Conservation (phyloP, 1,139 yeast genomes). For the Geotrichum histeridarum region DNA sequence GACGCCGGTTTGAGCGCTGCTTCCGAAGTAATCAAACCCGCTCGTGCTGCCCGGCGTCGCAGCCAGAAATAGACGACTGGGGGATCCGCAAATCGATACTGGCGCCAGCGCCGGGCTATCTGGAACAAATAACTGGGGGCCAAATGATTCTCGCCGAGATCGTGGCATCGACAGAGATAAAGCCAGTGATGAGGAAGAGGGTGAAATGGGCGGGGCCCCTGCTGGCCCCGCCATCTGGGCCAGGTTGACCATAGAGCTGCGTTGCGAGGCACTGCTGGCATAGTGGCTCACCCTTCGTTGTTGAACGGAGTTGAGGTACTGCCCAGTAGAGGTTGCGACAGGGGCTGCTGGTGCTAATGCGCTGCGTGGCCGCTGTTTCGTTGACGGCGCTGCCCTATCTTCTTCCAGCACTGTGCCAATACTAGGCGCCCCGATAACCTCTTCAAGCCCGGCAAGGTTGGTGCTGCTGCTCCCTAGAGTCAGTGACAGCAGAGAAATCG, state of each 20-base stretch:
- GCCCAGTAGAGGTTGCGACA: background rate
- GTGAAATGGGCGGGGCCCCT: too few relatives aligned
- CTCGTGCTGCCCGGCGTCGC: background rate
- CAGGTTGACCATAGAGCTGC: background rate
- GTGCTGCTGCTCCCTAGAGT: background rate
- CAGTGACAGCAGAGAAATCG: background rate
- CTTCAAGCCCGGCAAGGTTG: background rate
- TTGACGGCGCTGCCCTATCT: background rate
- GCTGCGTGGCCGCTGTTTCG: background rate
- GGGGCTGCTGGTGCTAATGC: background rate
- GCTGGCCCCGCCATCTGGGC: background rate
- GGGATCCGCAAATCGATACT: slow-evolving; percentile 2
- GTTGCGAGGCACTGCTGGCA: background rate
- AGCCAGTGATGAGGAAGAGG: too few relatives aligned
- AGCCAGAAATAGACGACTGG: background rate
- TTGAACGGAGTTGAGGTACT: slow-evolving; percentile 1
- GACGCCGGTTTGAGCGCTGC: background rate
- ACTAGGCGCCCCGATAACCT: too few relatives aligned
- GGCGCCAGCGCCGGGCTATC: slow-evolving; percentile 6
- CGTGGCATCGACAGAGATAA: background rate
- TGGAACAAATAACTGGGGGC: background rate
- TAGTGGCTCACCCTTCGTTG: slow-evolving; percentile 1
- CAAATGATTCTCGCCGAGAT: background rate
- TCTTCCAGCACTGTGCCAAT: too few relatives aligned
- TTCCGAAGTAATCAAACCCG: background rate